phyloP scores from a whole-genome alignment of 78 protist species.

The Dictyostelium brefeldianum region DNA sequence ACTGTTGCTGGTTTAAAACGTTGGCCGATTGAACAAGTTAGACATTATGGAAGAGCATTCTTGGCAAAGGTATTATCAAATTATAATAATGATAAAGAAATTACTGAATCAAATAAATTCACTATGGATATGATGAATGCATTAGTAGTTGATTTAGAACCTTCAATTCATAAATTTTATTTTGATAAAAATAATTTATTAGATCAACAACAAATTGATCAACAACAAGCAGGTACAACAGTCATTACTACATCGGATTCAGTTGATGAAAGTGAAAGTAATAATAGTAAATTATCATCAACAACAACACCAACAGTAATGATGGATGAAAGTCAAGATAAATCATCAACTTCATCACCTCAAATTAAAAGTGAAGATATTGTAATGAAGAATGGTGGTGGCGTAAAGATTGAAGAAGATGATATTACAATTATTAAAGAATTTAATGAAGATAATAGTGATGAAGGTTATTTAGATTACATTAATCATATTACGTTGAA shows the following conservation, averaged over 20 bases:
- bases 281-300: neutral
- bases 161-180: conserved; percentile 3
- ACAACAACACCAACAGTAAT: conserved; percentile 12
- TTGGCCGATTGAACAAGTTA: conserved; percentile 57
- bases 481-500: conserved; percentile 34
- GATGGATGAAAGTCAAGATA: too few relatives aligned
- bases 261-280: neutral
- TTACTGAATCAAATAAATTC: neutral
- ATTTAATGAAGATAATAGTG: neutral
- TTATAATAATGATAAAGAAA: conserved; percentile 1
- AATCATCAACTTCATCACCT: neutral
- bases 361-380: neutral
- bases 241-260: too few relatives aligned
- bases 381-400: neutral
- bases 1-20: conserved; percentile 38
- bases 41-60: conserved; percentile 68
- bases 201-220: conserved; percentile 11
- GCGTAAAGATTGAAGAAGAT: neutral
- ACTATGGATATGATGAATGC: conserved; percentile 7
- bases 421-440: neutral
- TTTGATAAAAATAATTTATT: neutral
- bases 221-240: neutral
- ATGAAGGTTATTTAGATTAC: neutral
- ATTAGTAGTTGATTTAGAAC: neutral
- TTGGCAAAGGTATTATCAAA: conserved; percentile 14